Percentiles rank a stretch among this genome's conserved stretches.
These are phyloP conservation scores for Lichtheimia hyalospora DNA, from an alignment of 371 early-diverging fungal genomes.

Conservation along the genomic window DNA sequence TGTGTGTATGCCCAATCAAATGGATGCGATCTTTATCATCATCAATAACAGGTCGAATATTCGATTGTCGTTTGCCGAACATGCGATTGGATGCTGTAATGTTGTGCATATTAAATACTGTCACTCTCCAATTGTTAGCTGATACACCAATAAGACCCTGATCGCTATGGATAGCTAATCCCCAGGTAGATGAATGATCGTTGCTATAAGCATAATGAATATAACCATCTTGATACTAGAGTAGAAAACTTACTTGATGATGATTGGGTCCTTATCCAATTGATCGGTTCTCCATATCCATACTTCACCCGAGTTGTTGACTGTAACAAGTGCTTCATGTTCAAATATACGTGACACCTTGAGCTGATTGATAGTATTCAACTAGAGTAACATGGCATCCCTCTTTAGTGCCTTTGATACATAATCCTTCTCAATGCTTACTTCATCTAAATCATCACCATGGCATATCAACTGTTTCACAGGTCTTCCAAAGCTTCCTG, in stretches of 20 bases:
- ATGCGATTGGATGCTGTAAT: slow-evolving; percentile 17
- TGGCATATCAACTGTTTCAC: background rate
- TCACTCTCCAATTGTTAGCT: slow-evolving; percentile 57
- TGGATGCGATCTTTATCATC: slow-evolving; percentile 11
- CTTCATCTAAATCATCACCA: background rate
- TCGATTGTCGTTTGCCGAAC: slow-evolving; percentile 12
- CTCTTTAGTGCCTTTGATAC: background rate
- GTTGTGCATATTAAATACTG: slow-evolving; percentile 49
- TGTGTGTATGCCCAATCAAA: slow-evolving; percentile 58
- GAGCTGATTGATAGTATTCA: slow-evolving; percentile 57
- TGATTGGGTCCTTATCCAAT: slow-evolving; percentile 43
- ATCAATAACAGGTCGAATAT: slow-evolving; percentile 9
- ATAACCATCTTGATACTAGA: background rate
- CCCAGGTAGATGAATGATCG: slow-evolving; percentile 58
- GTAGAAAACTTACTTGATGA: slow-evolving; percentile 24
- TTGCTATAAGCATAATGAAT: slow-evolving; percentile 6
- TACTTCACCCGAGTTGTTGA: slow-evolving; percentile 52
- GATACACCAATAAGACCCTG: slow-evolving; percentile 58
- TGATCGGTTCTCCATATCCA: slow-evolving; percentile 50
- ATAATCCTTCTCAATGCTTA: background rate
- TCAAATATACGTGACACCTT: slow-evolving; percentile 42
- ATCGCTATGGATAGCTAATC: slow-evolving; percentile 57
- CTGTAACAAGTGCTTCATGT: slow-evolving; percentile 53
- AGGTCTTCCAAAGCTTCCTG: background rate
- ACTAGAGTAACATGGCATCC: background rate